Evolutionary conservation across 148 eudicot genomes (phyloP), one percentile per base, ranked within the genome.

Genomic region (Talinum fruticosum): DNA sequence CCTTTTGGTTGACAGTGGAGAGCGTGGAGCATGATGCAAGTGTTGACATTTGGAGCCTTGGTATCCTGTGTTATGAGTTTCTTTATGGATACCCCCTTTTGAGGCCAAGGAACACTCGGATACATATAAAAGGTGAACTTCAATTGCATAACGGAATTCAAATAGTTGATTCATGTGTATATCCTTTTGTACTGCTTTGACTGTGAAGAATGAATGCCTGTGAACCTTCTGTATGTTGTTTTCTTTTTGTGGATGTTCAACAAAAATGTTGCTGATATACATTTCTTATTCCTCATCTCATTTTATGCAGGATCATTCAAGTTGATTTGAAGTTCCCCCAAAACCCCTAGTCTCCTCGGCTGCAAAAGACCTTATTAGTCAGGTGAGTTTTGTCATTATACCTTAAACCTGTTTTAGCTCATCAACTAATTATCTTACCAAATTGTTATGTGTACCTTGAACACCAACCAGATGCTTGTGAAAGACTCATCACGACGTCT

Each of bases 101-200:
- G 98, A 95, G 84, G 98, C 98, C 53, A 87, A 91, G 81, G 97
- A 95, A 71, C 97, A 95, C 79, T 90, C 97, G n/a, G 98, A 95
- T 66, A 95, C 98, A 76, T 95, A 95, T 69, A 84, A 91, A 80
- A 92, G 98, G 98, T 95, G 78, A 80, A 51, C 8, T 38, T 77
- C 23, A 38, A 26, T 28, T 32, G 33, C 74, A 12, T 15, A 44
- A 34, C 18, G 71, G 71, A 68, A 34, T 34, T 35, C 47, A 41
- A 7, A 41, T 41, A 41, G 12, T 41, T 38, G 13, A n/a, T n/a
- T n/a, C n/a, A n/a, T n/a, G n/a, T n/a, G n/a, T n/a, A n/a, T n/a
- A n/a, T n/a, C n/a, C n/a, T n/a, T n/a, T n/a, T n/a, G n/a, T n/a
- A n/a, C n/a, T n/a, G n/a, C n/a, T n/a, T n/a, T n/a, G n/a, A n/a